A percentile compares a stretch with the other conserved stretches of the same genome.
Conservation (phyloP, 2,329 filamentous ascomycete species). For the Hypoxylon sp. region DNA sequence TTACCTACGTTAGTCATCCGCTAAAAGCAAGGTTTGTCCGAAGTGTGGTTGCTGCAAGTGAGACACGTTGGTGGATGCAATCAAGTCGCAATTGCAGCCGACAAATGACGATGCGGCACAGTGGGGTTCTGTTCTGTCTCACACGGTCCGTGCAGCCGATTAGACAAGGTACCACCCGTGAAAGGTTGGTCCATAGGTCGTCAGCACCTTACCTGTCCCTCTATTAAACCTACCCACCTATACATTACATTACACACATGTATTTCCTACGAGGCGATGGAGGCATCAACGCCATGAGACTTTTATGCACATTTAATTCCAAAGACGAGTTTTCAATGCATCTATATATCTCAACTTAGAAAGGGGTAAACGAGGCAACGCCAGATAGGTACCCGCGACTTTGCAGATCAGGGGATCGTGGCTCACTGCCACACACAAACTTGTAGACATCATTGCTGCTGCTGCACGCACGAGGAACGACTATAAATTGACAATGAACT, state of each 20-base stretch:
- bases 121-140: background rate
- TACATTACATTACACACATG: background rate
- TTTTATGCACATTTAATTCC: background rate
- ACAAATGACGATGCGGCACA: background rate
- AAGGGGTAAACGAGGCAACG: background rate
- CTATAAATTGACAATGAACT: background rate
- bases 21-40: background rate
- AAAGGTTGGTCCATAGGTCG: background rate
- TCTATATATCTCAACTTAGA: too few species aligned
- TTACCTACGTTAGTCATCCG: background rate
- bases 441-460: background rate
- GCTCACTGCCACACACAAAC: background rate
- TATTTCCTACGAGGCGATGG: too few species aligned
- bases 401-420: background rate
- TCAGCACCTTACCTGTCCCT: background rate
- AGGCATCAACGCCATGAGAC: too few species aligned
- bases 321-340: too few species aligned
- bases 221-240: background rate
- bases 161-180: background rate
- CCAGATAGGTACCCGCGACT: background rate
- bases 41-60: constrained; percentile 2
- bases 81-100: background rate
- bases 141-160: background rate
- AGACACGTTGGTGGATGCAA: background rate
- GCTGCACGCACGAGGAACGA: background rate